These are phyloP conservation scores for Darksidea phi DNA, from an alignment of 495 filamentous ascomycete genomes.

Conservation along the genomic window DNA sequence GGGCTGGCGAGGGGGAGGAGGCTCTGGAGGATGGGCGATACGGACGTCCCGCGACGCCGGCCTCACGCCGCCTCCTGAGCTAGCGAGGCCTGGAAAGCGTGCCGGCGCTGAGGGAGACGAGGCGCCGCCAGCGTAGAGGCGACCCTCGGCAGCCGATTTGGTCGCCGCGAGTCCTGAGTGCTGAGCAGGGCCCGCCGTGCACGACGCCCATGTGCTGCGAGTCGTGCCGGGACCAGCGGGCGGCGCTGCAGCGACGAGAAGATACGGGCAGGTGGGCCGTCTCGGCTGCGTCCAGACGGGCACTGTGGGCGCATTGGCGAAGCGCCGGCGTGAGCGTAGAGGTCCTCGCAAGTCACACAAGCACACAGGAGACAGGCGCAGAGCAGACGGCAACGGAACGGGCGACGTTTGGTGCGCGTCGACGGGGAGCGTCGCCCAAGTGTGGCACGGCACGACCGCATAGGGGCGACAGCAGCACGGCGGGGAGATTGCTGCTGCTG, in stretches of 20 bases:
- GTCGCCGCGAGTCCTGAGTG: background rate
- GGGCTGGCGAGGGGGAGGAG: no score
- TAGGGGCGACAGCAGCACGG: slow-evolving; percentile 2
- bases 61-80: background rate
- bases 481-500: background rate
- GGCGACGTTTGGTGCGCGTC: background rate
- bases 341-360: no score
- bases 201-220: background rate
- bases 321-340: background rate
- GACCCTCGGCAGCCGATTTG: slow-evolving; percentile 12
- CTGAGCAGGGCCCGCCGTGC: background rate
- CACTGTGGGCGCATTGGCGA: slow-evolving; percentile 8
- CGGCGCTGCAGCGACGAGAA: background rate
- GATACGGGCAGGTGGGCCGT: slow-evolving; percentile 4
- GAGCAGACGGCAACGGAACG: slow-evolving; percentile 11
- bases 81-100: background rate
- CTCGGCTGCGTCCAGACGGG: background rate
- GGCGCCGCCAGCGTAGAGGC: background rate
- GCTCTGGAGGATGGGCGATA: slow-evolving; percentile 4
- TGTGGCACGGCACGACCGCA: slow-evolving; percentile 24
- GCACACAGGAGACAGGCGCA: no score
- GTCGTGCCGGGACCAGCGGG: slow-evolving; percentile 14
- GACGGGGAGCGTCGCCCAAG: background rate
- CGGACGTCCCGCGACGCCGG: slow-evolving; percentile 27
- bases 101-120: background rate